Base-by-base conservation (phyloP, 768 basidiomycete genomes). In the Arthromyces matolae region DNA sequence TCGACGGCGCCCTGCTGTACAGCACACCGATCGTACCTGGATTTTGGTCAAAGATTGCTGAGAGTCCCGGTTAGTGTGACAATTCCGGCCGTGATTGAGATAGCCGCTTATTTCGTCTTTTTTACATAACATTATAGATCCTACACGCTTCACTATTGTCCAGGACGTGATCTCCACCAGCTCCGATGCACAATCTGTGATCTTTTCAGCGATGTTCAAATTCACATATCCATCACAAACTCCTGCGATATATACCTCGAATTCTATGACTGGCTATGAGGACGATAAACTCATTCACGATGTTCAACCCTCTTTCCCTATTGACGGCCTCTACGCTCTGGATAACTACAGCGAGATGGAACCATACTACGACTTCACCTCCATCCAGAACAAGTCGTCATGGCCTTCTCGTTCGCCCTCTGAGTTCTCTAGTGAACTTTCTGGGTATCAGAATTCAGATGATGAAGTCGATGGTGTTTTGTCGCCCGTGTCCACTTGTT, bases 21-120 rank as follows among this genome's bases (percentile, higher is more conserved):
- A 77, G 72, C 49, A 83, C 81, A 3, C 51, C 72, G 1, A 71
- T 89, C 22, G 78, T 79, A 5, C 86, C 86, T 4, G 71, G 70
- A 37, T 87, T 77, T 57, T 89, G 86, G 86, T 66, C 72, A 14
- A 75, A 70, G 18, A 71, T 89, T 47, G 76, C 76, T 44, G 66
- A 72, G 52, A 76, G 77, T 43, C 52, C 71, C 54, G 81, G 86
- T 86, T 55, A 45, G 75, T 55, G 16, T 8, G 19, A 39, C 4
- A n/a, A n/a, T 19, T n/a, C 45, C 38, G 8, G 18, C 33, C 28
- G 18, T 34, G 14, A 27, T 33, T 14, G 10, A 20, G 22, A 51
- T 33, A 28, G 6, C 27, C 45, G 22, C 47, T 57, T 52, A 49
- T 50, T 32, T 13, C 39, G n/a, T n/a, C n/a, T n/a, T n/a, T n/a